These are phyloP conservation scores for Prunus fruticosa DNA, from an alignment of 306 rosid species.

Conservation along the genomic window DNA sequence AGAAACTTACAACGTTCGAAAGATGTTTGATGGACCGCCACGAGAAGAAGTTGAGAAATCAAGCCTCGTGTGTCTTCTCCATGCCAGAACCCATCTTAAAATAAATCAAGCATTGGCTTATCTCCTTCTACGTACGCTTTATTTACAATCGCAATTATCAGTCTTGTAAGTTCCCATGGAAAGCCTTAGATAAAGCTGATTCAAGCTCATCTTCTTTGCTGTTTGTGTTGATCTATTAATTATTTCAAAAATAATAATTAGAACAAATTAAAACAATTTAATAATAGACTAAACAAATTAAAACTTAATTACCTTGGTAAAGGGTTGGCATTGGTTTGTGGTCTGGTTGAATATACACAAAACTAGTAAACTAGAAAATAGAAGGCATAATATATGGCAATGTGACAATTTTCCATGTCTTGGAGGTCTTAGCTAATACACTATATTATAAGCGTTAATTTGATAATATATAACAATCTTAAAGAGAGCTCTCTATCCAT, in stretches of 20 bases:
- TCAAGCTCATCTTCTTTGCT: conserved; percentile 12
- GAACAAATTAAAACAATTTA: not conserved
- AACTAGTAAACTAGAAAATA: not conserved
- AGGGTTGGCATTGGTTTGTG: not conserved
- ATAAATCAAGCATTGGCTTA: conserved; percentile 32
- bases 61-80: conserved; percentile 31
- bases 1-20: conserved; percentile 28
- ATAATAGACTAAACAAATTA: not conserved
- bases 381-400: not conserved
- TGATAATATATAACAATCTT: too few species aligned
- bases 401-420: not conserved
- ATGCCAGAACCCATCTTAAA: conserved; percentile 26
- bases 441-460: too few species aligned
- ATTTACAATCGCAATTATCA: conserved; percentile 23
- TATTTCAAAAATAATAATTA: not conserved
- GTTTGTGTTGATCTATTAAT: not conserved
- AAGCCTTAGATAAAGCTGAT: conserved; percentile 19
- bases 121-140: conserved; percentile 32
- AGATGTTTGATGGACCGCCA: conserved; percentile 25
- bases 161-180: conserved; percentile 14
- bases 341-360: conserved; percentile 3
- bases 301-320: not conserved
- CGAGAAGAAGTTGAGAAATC: conserved; percentile 25
- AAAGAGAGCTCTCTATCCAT: not conserved
- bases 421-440: too few species aligned